A percentile compares a stretch with the other conserved stretches of the same genome.
phyloP scores from a whole-genome alignment of 2,329 filamentous ascomycete species.

The Xylaria polymorpha region DNA sequence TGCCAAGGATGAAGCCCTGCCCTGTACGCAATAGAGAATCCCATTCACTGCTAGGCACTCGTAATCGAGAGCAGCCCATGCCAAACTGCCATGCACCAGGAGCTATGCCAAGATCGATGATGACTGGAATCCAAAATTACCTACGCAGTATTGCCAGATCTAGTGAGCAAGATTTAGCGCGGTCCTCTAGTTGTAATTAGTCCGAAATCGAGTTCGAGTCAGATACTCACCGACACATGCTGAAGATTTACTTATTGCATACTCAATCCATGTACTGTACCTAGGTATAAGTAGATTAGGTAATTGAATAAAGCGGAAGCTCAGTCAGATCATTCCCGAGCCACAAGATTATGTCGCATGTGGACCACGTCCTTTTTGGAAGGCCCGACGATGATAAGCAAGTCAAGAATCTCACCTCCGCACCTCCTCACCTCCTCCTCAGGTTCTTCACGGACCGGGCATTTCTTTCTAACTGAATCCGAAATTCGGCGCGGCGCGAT shows the following conservation, averaged over 20 bases:
- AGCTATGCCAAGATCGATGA: not conserved
- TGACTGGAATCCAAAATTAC: not conserved
- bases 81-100: not conserved
- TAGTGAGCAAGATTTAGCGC: not conserved
- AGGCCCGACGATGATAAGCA: not conserved
- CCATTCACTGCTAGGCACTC: not conserved
- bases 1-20: conserved; percentile 1
- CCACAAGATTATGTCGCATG: conserved; percentile 8
- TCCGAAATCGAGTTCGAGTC: conserved; percentile 1
- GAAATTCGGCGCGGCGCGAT: not conserved
- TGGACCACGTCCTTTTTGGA: not conserved
- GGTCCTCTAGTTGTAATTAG: conserved; percentile 1
- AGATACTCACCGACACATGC: conserved; percentile 1
- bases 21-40: not conserved
- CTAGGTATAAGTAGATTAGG: not conserved
- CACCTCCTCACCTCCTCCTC: too few species aligned
- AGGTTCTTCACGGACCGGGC: not conserved
- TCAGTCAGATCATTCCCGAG: not conserved
- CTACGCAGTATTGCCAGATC: not conserved
- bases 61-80: not conserved
- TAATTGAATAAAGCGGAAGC: not conserved
- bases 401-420: conserved; percentile 20
- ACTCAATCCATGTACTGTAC: not conserved
- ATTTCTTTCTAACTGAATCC: conserved; percentile 8
- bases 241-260: too few species aligned